These are phyloP conservation scores for Aspergillus asperescens DNA, from an alignment of 495 filamentous ascomycete genomes.

Conservation along the genomic window DNA sequence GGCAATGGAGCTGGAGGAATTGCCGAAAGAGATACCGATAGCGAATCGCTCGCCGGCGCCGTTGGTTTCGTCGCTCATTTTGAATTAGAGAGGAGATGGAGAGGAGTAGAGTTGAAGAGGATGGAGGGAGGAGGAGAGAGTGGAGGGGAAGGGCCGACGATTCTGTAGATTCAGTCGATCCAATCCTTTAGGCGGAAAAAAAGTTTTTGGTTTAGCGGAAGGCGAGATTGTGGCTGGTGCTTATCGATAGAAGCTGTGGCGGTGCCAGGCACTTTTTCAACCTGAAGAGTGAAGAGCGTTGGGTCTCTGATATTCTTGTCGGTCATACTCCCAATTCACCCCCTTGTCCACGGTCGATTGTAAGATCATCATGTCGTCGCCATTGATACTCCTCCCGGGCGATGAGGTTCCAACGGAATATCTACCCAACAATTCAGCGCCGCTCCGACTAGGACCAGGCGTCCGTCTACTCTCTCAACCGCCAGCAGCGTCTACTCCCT, in stretches of 20 bases:
- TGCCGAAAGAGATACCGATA: slow-evolving; percentile 97
- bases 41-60: slow-evolving; percentile 55
- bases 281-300: too few relatives aligned
- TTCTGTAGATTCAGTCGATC: slow-evolving; percentile 10
- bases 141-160: slow-evolving; percentile 4
- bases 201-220: slow-evolving; percentile 23
- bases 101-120: slow-evolving; percentile 13
- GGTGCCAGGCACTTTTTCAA: slow-evolving; percentile 15
- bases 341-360: not conserved
- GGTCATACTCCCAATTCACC: not conserved
- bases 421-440: slow-evolving; percentile 57
- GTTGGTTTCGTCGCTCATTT: slow-evolving; percentile 53
- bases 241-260: slow-evolving; percentile 42
- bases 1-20: slow-evolving; percentile 95
- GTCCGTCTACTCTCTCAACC: slow-evolving; percentile 48
- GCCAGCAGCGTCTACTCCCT: slow-evolving; percentile 13
- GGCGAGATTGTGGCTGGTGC: slow-evolving; percentile 31
- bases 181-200: slow-evolving; percentile 21
- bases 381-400: slow-evolving; percentile 67
- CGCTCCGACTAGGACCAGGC: slow-evolving; percentile 81
- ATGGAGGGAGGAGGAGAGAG: slow-evolving; percentile 15
- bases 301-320: not conserved
- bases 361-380: slow-evolving; percentile 34
- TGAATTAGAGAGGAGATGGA: slow-evolving; percentile 22
- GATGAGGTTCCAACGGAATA: slow-evolving; percentile 57